phyloP scores from a whole-genome alignment of 805 yeast genomes.

The Danielia reshetovae region DNA sequence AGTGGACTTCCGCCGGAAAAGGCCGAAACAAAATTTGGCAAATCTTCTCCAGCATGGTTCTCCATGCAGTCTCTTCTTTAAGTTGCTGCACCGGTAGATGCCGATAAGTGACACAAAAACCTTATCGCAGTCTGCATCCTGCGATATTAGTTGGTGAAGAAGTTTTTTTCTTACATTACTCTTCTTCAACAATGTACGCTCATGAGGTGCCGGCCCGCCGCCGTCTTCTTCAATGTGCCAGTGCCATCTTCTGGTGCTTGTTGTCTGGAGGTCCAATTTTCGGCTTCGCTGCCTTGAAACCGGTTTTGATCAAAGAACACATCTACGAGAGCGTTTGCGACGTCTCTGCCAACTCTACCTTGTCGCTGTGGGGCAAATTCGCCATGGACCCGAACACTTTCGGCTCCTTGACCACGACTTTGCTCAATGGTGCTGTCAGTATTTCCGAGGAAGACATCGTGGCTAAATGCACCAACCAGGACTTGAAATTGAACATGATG shows the following conservation, averaged over 20 bases:
- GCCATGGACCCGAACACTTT: slow-evolving; percentile 10
- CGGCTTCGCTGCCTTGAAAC: slow-evolving; percentile 59
- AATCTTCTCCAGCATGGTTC: too few relatives aligned
- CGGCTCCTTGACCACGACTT: slow-evolving; percentile 6
- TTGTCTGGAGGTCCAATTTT: slow-evolving; percentile 56
- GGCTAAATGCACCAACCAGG: slow-evolving; percentile 50
- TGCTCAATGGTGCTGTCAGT: slow-evolving; percentile 2
- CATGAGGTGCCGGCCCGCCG: slow-evolving; percentile 10
- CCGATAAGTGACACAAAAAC: background rate
- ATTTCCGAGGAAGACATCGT: slow-evolving; percentile 19
- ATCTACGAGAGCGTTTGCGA: slow-evolving; percentile 43
- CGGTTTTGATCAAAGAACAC: slow-evolving; percentile 46
- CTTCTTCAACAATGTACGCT: slow-evolving; percentile 7
- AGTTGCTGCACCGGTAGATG: background rate
- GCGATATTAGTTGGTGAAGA: too few relatives aligned
- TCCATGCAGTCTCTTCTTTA: too few relatives aligned
- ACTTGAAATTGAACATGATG: slow-evolving; percentile 53
- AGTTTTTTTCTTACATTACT: background rate
- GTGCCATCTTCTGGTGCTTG: slow-evolving; percentile 54
- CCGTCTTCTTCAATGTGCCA: slow-evolving; percentile 35
- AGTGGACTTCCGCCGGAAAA: background rate
- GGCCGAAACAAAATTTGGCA: too few relatives aligned
- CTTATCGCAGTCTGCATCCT: slow-evolving; percentile 1
- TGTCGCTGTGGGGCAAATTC: slow-evolving; percentile 10
- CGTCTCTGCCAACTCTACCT: slow-evolving; percentile 11